These are phyloP conservation scores for Epichloe coenophiala DNA, from an alignment of 2,329 filamentous ascomycete genomes.

Conservation along the genomic window DNA sequence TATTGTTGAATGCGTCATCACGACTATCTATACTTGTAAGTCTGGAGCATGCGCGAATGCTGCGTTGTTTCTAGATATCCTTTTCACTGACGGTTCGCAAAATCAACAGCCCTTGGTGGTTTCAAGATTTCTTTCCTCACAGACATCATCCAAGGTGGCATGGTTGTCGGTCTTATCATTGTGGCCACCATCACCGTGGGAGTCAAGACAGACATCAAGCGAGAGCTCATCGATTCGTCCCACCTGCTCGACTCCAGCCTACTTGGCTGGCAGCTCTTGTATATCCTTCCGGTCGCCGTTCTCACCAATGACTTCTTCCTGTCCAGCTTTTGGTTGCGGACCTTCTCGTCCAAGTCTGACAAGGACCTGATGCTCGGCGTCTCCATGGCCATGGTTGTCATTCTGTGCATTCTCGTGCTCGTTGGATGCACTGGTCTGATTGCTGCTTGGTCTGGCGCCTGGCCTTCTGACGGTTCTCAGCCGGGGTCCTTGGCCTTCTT, in stretches of 20 bases:
- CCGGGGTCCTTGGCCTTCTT: slow-evolving; percentile 61
- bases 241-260: slow-evolving; percentile 55
- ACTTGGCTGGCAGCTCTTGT: slow-evolving; percentile 74
- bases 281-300: slow-evolving; percentile 70
- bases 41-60: background rate
- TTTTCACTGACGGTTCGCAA: too few species aligned
- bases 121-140: slow-evolving; percentile 78
- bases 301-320: slow-evolving; percentile 81
- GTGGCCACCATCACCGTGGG: slow-evolving; percentile 69
- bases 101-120: slow-evolving; percentile 52
- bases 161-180: slow-evolving; percentile 64
- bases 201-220: slow-evolving; percentile 59
- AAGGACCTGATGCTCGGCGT: slow-evolving; percentile 64
- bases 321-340: slow-evolving; percentile 72
- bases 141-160: slow-evolving; percentile 66
- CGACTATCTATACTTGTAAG: slow-evolving; percentile 70
- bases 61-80: background rate
- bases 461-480: slow-evolving; percentile 44
- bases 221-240: slow-evolving; percentile 51
- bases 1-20: slow-evolving; percentile 65
- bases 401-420: slow-evolving; percentile 57
- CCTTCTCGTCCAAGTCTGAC: slow-evolving; percentile 69
- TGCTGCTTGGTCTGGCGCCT: slow-evolving; percentile 65
- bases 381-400: slow-evolving; percentile 48
- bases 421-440: slow-evolving; percentile 63